A percentile compares a stretch with the other conserved stretches of the same genome.
Conservation (phyloP, 169 alveolate species). For the Eimeria zaria region DNA sequence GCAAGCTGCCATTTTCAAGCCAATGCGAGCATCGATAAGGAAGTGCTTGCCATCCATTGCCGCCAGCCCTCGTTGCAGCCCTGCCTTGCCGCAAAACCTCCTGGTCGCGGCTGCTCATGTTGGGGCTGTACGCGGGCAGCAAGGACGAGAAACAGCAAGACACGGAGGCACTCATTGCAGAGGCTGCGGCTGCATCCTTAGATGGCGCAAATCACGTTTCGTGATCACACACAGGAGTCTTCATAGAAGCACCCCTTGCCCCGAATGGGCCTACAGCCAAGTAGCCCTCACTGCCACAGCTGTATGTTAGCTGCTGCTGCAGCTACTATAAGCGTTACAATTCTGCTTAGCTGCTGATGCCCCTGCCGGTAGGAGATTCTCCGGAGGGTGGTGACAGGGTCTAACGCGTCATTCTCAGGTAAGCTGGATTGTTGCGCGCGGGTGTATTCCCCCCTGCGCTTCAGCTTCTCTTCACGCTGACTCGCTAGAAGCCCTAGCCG, state of each 20-base stretch:
- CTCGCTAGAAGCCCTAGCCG: slow-evolving; percentile 49
- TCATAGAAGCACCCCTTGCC: neutral
- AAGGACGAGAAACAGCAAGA: neutral
- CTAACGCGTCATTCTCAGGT: slow-evolving; percentile 57
- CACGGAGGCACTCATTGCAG: slow-evolving; percentile 5
- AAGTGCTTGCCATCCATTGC: neutral
- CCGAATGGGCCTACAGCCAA: slow-evolving; percentile 36
- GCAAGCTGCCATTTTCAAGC: neutral
- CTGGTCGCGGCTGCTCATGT: neutral
- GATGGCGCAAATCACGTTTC: neutral
- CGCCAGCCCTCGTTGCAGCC: neutral
- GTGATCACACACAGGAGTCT: neutral
- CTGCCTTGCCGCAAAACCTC: neutral
- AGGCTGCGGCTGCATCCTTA: slow-evolving; percentile 12
- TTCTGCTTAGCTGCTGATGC: slow-evolving; percentile 26
- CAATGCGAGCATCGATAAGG: neutral
- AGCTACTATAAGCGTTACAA: slow-evolving; percentile 4
- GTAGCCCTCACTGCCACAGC: slow-evolving; percentile 29
- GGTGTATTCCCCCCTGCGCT: slow-evolving; percentile 46
- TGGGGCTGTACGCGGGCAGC: neutral
- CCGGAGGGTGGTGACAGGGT: slow-evolving; percentile 54
- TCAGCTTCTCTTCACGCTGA: slow-evolving; percentile 27
- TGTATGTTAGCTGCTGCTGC: slow-evolving; percentile 47
- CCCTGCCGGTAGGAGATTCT: slow-evolving; percentile 3
- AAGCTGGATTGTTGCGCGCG: slow-evolving; percentile 50